Conservation (phyloP, 495 filamentous ascomycete species). For the Astrocystis sublimbata region DNA sequence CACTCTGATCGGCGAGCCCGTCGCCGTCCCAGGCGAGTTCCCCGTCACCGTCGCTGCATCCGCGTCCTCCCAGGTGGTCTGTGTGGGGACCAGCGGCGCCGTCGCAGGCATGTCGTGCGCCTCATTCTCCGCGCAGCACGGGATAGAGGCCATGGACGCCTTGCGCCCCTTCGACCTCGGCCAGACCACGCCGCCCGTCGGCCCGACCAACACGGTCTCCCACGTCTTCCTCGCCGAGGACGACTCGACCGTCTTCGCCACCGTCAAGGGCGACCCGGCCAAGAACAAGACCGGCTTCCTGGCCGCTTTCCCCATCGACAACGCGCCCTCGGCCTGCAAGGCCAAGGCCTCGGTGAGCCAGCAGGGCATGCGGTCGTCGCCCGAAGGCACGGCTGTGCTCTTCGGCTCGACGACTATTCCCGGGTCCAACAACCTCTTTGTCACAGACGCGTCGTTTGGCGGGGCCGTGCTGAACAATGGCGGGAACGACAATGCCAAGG, state of each 20-base stretch:
- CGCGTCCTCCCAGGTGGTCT: conserved; percentile 47
- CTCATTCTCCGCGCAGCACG: conserved; percentile 39
- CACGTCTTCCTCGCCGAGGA: conserved; percentile 58
- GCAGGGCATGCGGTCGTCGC: conserved; percentile 36
- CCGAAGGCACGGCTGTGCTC: conserved; percentile 53
- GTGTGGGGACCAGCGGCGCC: conserved; percentile 56
- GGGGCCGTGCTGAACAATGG: conserved; percentile 40
- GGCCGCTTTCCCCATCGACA: conserved; percentile 46
- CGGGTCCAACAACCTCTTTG: conserved; percentile 44
- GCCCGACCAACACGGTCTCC: conserved; percentile 55
- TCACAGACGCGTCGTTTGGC: conserved; percentile 59
- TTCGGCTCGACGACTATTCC: conserved; percentile 54
- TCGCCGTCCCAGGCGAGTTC: conserved; percentile 53
- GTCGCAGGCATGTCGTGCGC: conserved; percentile 56
- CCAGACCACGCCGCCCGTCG: conserved; percentile 56
- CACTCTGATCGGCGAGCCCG: conserved; percentile 44
- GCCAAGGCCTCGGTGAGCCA: conserved; percentile 17
- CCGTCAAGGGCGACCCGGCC: conserved; percentile 57
- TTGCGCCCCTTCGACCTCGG: conserved; percentile 47
- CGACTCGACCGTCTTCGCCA: conserved; percentile 50
- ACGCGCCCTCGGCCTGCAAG: conserved; percentile 3
- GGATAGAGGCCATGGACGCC: conserved; percentile 44
- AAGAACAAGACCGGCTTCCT: conserved; percentile 57
- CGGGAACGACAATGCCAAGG: conserved; percentile 10
- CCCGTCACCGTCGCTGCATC: conserved; percentile 58